These are phyloP conservation scores for Clavulina sp. DNA, from an alignment of 768 basidiomycete species.

Conservation along the genomic window DNA sequence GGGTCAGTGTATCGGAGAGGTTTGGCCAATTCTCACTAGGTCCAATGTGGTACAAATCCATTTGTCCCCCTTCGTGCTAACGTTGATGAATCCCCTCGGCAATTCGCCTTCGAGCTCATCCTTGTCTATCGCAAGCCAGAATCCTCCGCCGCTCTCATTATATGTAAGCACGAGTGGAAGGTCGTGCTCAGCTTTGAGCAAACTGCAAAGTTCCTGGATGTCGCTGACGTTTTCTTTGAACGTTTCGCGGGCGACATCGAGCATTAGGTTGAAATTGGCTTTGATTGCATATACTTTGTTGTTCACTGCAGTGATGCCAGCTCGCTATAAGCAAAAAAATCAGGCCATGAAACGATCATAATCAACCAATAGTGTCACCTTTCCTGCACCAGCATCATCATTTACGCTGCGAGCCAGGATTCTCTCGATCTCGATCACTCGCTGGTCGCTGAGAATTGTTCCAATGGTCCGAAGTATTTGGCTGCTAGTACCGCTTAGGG, in stretches of 20 bases:
- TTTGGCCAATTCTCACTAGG: constrained; percentile 33
- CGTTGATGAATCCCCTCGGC: constrained; percentile 57
- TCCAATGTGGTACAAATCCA: constrained; percentile 68
- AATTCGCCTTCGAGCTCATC: constrained; percentile 38
- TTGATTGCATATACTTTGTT: constrained; percentile 82
- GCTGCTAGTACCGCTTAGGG: constrained; percentile 39
- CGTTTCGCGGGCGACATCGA: constrained; percentile 90
- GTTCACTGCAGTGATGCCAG: constrained; percentile 53
- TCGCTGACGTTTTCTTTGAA: constrained; percentile 88
- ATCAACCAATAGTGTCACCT: constrained; percentile 25
- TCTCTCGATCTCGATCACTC: constrained; percentile 43
- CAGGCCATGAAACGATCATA: background rate
- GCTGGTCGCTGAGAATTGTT: constrained; percentile 63
- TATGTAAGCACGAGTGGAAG: constrained; percentile 52
- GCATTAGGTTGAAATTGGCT: constrained; percentile 63
- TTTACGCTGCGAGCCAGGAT: constrained; percentile 50
- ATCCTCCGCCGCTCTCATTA: constrained; percentile 44
- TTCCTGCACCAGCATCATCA: constrained; percentile 42
- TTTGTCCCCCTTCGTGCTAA: constrained; percentile 45
- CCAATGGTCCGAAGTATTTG: constrained; percentile 44
- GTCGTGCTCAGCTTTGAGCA: constrained; percentile 41
- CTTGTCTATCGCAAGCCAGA: constrained; percentile 56
- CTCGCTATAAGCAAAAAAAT: constrained; percentile 25
- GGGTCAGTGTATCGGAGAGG: background rate
- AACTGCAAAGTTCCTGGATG: constrained; percentile 49